Percentiles rank a stretch among this genome's conserved stretches.
Evolutionary conservation across 2,329 filamentous ascomycete genomes (phyloP).

Genomic region (Furcasterigmium sp.): DNA sequence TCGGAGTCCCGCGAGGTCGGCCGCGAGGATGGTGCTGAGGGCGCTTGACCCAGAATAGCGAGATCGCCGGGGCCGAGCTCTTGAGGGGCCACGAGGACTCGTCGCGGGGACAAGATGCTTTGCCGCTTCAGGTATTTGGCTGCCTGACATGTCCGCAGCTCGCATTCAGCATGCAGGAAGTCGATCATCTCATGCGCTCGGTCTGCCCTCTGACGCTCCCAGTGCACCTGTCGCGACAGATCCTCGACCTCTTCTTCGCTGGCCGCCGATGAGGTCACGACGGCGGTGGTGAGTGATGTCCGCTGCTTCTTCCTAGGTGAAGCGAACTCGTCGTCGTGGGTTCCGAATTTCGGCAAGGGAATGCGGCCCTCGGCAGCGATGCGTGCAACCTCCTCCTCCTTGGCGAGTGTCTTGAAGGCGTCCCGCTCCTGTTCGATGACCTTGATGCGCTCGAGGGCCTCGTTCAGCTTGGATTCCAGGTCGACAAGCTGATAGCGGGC

Average conservation of each 20-base stretch:
- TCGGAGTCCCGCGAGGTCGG: background rate
- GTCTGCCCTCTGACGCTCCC: slow-evolving; percentile 59
- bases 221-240: slow-evolving; percentile 44
- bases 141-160: slow-evolving; percentile 61
- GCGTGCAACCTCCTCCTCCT: slow-evolving; percentile 68
- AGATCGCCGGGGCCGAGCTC: slow-evolving; percentile 36
- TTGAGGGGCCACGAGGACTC: slow-evolving; percentile 25
- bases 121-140: slow-evolving; percentile 31
- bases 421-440: slow-evolving; percentile 70
- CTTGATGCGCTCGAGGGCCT: slow-evolving; percentile 57
- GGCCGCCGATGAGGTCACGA: slow-evolving; percentile 49
- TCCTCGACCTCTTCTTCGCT: slow-evolving; percentile 57
- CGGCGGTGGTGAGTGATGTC: slow-evolving; percentile 40
- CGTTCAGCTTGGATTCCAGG: slow-evolving; percentile 61
- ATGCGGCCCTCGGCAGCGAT: slow-evolving; percentile 68
- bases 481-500: slow-evolving; percentile 61
- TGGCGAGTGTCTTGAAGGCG: slow-evolving; percentile 64
- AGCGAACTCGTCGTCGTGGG: slow-evolving; percentile 55
- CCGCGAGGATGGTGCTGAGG: background rate
- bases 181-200: slow-evolving; percentile 69
- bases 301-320: slow-evolving; percentile 48
- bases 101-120: slow-evolving; percentile 25
- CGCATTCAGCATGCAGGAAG: slow-evolving; percentile 71
- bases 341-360: slow-evolving; percentile 52
- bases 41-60: slow-evolving; percentile 29